Evolutionary conservation across 257 asterid species (phyloP).

Genomic region (Nicotiana sylvestris): DNA sequence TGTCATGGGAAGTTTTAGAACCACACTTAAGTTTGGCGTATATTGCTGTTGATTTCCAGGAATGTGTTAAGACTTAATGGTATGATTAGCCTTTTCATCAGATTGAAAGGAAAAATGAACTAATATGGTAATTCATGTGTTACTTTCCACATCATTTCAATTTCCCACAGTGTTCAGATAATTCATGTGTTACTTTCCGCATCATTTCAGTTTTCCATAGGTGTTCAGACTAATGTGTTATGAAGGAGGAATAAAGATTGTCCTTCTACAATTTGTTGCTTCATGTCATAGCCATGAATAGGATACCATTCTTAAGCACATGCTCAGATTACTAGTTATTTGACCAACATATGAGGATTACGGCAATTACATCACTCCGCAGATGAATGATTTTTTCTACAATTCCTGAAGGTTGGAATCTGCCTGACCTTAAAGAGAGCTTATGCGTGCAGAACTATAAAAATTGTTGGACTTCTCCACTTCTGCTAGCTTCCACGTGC

Average conservation of each 20-base stretch:
- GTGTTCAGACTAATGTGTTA: not conserved
- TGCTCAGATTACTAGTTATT: not conserved
- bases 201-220: not conserved
- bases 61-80: not conserved
- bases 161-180: not conserved
- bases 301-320: not conserved
- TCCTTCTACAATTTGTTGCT: not conserved
- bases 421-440: not conserved
- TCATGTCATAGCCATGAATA: not conserved
- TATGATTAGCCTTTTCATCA: not conserved
- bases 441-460: not conserved
- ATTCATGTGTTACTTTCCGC: not conserved
- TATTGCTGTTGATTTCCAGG: not conserved
- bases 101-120: not conserved
- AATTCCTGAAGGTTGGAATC: not conserved
- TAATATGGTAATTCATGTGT: not conserved
- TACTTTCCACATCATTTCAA: not conserved
- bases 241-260: not conserved
- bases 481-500: not conserved
- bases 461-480: not conserved
- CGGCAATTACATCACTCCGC: not conserved
- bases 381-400: not conserved
- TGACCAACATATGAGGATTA: conserved; percentile 4
- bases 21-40: not conserved
- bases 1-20: conserved; percentile 1